Conservation (phyloP, 768 basidiomycete genomes). For the Lanmaoa rubissima region DNA sequence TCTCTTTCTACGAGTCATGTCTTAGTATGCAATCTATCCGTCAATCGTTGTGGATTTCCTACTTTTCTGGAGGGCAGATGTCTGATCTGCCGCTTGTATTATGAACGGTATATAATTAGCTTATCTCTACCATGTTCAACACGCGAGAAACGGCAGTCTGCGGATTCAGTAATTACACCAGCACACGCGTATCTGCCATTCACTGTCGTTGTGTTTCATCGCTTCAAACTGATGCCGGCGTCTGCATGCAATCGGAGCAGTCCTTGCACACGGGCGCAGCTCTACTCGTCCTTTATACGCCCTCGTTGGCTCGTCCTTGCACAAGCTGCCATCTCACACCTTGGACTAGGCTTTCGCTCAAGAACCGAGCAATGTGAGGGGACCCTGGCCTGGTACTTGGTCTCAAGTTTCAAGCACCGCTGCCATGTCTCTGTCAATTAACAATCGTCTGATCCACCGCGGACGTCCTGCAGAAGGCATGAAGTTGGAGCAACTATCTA, state of each 20-base stretch:
- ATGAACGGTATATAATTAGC: conserved; percentile 15
- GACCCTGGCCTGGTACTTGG: no score
- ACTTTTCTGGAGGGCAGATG: background rate
- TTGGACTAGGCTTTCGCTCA: no score
- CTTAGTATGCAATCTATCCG: background rate
- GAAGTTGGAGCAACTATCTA: background rate
- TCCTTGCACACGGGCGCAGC: background rate
- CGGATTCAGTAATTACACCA: background rate
- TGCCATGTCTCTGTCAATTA: background rate
- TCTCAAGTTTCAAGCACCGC: background rate
- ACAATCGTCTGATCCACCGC: background rate
- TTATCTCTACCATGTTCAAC: background rate
- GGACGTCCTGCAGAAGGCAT: no score
- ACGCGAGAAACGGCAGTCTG: background rate
- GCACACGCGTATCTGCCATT: background rate
- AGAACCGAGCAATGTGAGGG: no score
- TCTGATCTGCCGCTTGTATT: conserved; percentile 16
- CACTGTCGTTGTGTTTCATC: background rate
- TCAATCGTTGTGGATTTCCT: background rate
- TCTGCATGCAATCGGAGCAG: background rate
- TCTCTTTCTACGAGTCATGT: background rate
- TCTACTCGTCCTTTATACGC: background rate
- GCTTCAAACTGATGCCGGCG: background rate
- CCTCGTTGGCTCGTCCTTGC: background rate
- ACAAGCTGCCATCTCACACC: background rate